These are phyloP conservation scores for Parietichytrium sp. DNA, from an alignment of 108 stramenopile genomes.

Conservation along the genomic window DNA sequence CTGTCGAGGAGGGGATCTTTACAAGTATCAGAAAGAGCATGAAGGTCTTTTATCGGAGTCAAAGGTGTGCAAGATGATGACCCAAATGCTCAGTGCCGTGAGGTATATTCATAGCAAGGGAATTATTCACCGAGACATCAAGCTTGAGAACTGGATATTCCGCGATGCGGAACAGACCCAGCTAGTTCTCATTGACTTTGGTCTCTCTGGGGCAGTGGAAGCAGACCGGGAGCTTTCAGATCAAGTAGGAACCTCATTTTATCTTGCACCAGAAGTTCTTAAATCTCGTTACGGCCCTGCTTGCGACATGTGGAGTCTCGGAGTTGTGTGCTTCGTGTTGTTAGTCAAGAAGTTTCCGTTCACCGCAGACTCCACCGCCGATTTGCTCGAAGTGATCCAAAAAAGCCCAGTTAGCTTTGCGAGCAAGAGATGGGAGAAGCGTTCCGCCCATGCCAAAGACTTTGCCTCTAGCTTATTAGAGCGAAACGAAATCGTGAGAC, in stretches of 20 bases:
- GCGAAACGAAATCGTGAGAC: not conserved
- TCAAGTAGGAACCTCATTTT: slow-evolving; percentile 87
- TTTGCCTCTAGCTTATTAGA: slow-evolving; percentile 67
- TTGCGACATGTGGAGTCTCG: slow-evolving; percentile 91
- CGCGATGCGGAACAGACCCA: slow-evolving; percentile 78
- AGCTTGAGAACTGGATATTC: slow-evolving; percentile 82
- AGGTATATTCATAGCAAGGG: slow-evolving; percentile 80
- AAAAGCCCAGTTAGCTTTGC: slow-evolving; percentile 66
- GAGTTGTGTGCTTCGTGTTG: slow-evolving; percentile 88
- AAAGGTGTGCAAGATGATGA: not conserved
- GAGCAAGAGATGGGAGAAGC: slow-evolving; percentile 71
- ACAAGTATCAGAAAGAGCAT: not conserved
- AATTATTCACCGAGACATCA: slow-evolving; percentile 82
- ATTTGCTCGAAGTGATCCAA: slow-evolving; percentile 66
- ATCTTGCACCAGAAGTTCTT: slow-evolving; percentile 92
- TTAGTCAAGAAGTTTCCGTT: slow-evolving; percentile 85
- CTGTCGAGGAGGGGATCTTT: slow-evolving; percentile 2
- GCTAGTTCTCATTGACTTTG: slow-evolving; percentile 87
- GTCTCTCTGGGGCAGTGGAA: slow-evolving; percentile 64
- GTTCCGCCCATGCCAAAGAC: slow-evolving; percentile 66
- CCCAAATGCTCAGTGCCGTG: slow-evolving; percentile 85
- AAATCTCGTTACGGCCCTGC: slow-evolving; percentile 90
- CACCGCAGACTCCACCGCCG: slow-evolving; percentile 57
- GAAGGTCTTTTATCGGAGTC: slow-evolving; percentile 10
- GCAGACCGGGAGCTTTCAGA: not conserved